These are phyloP conservation scores for Zygosaccharomyces pseudobailii DNA, from an alignment of 1,139 yeast species.

Conservation along the genomic window DNA sequence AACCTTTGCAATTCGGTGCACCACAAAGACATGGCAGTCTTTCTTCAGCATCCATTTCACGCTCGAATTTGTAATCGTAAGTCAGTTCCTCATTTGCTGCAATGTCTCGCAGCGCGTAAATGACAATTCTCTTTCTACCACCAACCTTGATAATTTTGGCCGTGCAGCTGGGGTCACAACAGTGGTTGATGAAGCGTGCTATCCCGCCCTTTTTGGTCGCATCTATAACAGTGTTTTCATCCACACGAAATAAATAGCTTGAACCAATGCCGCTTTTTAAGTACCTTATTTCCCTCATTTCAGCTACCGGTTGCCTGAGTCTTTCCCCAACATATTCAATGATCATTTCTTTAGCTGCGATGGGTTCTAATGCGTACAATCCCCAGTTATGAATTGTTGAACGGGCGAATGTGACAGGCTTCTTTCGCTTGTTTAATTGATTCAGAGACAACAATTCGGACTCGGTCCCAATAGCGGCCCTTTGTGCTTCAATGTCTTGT, in stretches of 20 bases:
- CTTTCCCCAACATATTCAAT: constrained; percentile 98
- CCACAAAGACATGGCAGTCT: constrained; percentile 93
- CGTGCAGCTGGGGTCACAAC: constrained; percentile 96
- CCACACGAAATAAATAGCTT: constrained; percentile 85
- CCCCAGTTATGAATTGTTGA: constrained; percentile 99
- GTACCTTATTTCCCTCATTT: constrained; percentile 82
- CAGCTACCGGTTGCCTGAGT: constrained; percentile 91
- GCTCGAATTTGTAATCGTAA: constrained; percentile 89
- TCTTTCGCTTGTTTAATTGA: constrained; percentile 78
- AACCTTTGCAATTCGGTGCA: constrained; percentile 90
- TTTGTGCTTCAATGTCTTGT: constrained; percentile 82
- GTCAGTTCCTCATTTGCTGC: constrained; percentile 90
- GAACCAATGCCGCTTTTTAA: constrained; percentile 92
- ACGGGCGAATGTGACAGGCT: constrained; percentile 92
- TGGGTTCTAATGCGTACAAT: constrained; percentile 87
- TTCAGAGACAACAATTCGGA: constrained; percentile 74
- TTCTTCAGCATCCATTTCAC: constrained; percentile 87
- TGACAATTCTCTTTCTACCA: constrained; percentile 89
- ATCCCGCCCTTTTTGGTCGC: constrained; percentile 97
- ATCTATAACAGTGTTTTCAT: constrained; percentile 91
- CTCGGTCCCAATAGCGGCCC: constrained; percentile 71
- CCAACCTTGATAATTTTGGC: constrained; percentile 95
- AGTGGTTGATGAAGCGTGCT: constrained; percentile 93
- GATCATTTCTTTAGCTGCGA: constrained; percentile 93
- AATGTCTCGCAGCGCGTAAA: constrained; percentile 85